Evolutionary conservation across 2,329 filamentous ascomycete genomes (phyloP), one percentile per base, ranked within the genome.

Genomic region (Alternaria solani): DNA sequence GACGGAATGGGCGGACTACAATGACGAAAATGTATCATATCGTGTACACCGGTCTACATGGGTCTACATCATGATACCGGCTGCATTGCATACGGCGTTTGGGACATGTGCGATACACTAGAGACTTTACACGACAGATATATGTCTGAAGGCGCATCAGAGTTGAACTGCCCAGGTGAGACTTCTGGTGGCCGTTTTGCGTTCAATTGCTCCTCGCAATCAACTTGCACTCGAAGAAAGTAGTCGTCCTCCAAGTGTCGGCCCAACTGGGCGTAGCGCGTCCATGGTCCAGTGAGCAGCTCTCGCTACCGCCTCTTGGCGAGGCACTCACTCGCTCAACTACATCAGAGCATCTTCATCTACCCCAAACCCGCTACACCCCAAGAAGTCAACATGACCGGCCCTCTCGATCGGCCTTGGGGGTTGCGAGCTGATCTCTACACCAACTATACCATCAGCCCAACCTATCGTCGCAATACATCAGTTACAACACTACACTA

Each of bases 11-110:
- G 34, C 18, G 46, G 16, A 3, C 12, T 26, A n/a, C 46, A 49
- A 38, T 49, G 46, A 49, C 46, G 32, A 7, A 49, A 25, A 49
- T 49, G 46, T 49, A 49, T 49, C 46, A 36, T 49, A 49, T 49
- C 14, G 18, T 38, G 46, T 38, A 49, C 20, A 49, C n/a, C 20
- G 20, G 20, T 49, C 46, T 34, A 14, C n/a, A 36, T 25, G 30
- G 20, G 20, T 48, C 46, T 36, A 16, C 7, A 36, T 49, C 32
- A n/a, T 26, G 32, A 26, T 49, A 49, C 46, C 38, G 46, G 32
- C 32, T 49, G 32, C 46, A 49, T 49, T 49, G 2, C 16, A 44
- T 14, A 49, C 5, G 46, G 46, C 46, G 46, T 49, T 49, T 36
- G 46, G 46, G 46, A 23, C 25, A 49, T 18, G 28, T 38, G 20